Conservation (phyloP, 495 filamentous ascomycete genomes). For the Jackrogersella minutella region DNA sequence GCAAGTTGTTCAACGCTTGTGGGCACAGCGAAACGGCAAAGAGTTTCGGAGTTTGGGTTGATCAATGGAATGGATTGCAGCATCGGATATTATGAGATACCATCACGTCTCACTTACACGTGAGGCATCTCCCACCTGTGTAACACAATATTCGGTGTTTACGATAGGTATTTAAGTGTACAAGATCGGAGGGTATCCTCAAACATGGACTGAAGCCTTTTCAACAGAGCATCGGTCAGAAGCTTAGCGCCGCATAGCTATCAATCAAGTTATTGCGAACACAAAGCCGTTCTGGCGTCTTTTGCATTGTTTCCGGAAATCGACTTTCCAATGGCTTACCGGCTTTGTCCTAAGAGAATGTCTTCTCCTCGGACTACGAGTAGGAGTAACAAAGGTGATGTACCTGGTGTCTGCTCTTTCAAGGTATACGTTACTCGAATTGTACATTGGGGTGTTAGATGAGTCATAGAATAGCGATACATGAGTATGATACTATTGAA, state of each 20-base stretch:
- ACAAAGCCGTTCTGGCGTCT: conserved; percentile 5
- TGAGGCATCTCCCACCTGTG: background rate
- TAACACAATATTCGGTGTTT: background rate
- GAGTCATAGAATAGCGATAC: background rate
- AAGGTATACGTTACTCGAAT: background rate
- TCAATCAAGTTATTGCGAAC: conserved; percentile 1
- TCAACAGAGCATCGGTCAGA: background rate
- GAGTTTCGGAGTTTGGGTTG: background rate
- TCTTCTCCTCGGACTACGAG: background rate
- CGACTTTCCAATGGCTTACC: background rate
- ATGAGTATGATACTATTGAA: background rate
- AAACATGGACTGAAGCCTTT: background rate
- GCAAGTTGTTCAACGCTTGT: background rate
- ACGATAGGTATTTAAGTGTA: conserved; percentile 3
- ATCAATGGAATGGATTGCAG: background rate
- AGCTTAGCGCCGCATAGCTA: background rate
- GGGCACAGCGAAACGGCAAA: background rate
- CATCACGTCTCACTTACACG: background rate
- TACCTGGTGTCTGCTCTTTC: background rate
- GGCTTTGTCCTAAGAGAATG: conserved; percentile 25
- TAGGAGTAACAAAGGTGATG: conserved; percentile 13
- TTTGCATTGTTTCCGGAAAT: conserved; percentile 38
- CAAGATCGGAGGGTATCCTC: background rate
- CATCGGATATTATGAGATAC: background rate
- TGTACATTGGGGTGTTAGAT: background rate